Base-by-base conservation (phyloP, 208 protist genomes). In the Acanthamoeba culbertsoni region DNA sequence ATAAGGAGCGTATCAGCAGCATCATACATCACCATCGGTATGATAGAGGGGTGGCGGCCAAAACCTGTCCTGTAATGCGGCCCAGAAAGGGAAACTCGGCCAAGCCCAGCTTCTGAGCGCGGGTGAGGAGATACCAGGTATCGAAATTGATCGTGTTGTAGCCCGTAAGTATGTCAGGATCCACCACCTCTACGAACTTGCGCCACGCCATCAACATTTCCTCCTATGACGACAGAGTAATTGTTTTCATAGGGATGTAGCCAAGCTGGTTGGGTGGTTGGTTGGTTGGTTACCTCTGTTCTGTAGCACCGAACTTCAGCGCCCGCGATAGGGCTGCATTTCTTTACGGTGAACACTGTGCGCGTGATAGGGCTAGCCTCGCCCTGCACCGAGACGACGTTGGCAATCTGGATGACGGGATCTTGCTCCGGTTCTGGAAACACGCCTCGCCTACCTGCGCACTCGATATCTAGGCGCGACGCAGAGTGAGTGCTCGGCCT, bases 101-200 rank as follows among this genome's bases (percentile, higher is more conserved):
- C 42, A 77, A 16, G 57, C 98, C 97, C 10, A 99, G 96, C 18
- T 96, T 94, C 7, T 94, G 94, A 0, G 99, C 98, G 48, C 99
- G 97, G 71, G 99, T 98, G 28, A 99, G 96, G 10, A 99, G 93
- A 94, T 99, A 99, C 0, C 99, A 98, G 53, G 99, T 97, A 97
- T 99, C 99, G 95, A 99, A 99, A 93, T 99, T 99, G 93, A 97
- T 97, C 86, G 99, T 99, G 97, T 99, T 99, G 97, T 99, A 99
- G 37, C 96, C 96, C 7, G 97, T 98, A 43, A 98, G 16, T 26
- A 98, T 97, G 93, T 98, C 97, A 12, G 97, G 95, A 88, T 98
- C 99, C 37, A 98, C 86, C 1, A 59, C 94, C 7, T 94, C 28
- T 0, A 99, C 71, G 91, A 98, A 98, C 4, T 98, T 93, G 31